A percentile compares a stretch with the other conserved stretches of the same genome.
Conservation (phyloP, 352 stramenopile genomes). For the Globisporangium splendens region DNA sequence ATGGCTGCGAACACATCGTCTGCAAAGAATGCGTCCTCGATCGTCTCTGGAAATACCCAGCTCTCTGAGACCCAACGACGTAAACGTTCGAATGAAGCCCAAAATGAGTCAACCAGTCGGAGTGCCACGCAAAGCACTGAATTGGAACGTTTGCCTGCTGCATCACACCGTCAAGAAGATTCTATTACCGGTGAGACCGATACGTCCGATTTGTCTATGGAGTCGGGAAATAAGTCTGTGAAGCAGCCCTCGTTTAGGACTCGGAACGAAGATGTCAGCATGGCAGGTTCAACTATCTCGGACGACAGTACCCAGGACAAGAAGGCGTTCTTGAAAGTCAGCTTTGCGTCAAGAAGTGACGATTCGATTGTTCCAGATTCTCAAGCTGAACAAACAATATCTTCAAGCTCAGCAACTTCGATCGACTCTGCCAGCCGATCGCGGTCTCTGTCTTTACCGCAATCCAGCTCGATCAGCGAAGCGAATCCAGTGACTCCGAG, state of each 20-base stretch:
- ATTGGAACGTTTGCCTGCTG: background rate
- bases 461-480: background rate
- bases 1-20: too few relatives aligned
- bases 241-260: background rate
- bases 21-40: too few relatives aligned
- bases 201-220: conserved; percentile 3
- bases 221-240: background rate
- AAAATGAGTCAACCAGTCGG: background rate
- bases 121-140: background rate
- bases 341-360: conserved; percentile 10
- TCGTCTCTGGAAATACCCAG: too few relatives aligned
- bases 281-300: background rate
- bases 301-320: conserved; percentile 5
- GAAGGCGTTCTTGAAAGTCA: conserved; percentile 13
- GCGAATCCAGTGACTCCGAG: conserved; percentile 9
- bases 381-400: conserved; percentile 5
- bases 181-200: conserved; percentile 6
- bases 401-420: background rate
- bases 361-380: conserved; percentile 7
- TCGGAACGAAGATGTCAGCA: background rate
- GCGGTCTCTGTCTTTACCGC: conserved; percentile 10
- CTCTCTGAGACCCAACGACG: too few relatives aligned
- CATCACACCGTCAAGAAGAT: background rate
- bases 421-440: conserved; percentile 5
- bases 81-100: too few relatives aligned